These are phyloP conservation scores for Colletotrichum magnum DNA, from an alignment of 2,329 filamentous ascomycete species.

Conservation along the genomic window DNA sequence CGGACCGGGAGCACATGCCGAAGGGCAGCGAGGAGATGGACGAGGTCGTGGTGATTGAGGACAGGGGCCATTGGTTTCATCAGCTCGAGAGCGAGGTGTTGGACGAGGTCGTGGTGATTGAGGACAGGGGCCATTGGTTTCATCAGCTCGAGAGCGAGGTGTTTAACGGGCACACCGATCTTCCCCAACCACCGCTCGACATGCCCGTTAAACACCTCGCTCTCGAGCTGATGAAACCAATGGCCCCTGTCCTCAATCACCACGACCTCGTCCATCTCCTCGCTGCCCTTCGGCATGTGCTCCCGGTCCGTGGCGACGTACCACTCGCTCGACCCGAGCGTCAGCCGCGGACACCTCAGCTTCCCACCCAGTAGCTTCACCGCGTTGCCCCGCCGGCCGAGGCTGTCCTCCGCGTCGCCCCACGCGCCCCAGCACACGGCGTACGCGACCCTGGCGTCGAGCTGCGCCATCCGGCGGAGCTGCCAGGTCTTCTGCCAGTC, in stretches of 20 bases:
- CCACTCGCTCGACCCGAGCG: constrained; percentile 19
- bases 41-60: constrained; percentile 30
- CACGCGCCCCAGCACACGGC: constrained; percentile 27
- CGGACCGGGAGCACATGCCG: constrained; percentile 28
- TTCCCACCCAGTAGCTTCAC: constrained; percentile 12
- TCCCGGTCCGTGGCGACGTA: constrained; percentile 28
- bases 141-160: constrained; percentile 31
- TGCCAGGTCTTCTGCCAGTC: constrained; percentile 34
- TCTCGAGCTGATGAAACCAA: constrained; percentile 35
- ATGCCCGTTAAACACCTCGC: constrained; percentile 24
- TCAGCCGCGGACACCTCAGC: constrained; percentile 26
- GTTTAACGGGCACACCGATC: constrained; percentile 17
- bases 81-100: constrained; percentile 28
- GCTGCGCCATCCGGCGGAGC: constrained; percentile 21
- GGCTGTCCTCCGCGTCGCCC: constrained; percentile 23
- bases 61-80: constrained; percentile 32
- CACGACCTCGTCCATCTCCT: constrained; percentile 30
- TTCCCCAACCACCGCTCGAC: constrained; percentile 21
- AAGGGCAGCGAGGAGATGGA: constrained; percentile 26
- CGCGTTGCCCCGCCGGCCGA: constrained; percentile 25
- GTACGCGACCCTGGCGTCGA: constrained; percentile 25
- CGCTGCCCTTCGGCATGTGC: constrained; percentile 23
- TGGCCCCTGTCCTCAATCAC: constrained; percentile 26
- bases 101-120: constrained; percentile 31
- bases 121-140: constrained; percentile 30